phyloP scores from a whole-genome alignment of 2,329 filamentous ascomycete genomes.

The Penicillium palitans region DNA sequence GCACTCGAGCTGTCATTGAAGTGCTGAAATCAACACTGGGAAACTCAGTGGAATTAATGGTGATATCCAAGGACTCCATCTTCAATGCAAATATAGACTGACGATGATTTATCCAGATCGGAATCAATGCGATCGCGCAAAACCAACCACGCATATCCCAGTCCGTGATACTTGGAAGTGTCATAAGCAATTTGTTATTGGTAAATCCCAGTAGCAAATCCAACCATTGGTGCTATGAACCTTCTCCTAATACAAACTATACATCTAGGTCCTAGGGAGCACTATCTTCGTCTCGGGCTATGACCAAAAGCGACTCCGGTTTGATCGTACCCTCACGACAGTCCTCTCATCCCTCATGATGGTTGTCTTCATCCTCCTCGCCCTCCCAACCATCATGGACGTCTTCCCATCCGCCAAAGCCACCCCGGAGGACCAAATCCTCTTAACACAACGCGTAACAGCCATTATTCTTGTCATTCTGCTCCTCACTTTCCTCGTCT shows the following conservation, averaged over 20 bases:
- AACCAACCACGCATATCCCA: slow-evolving; percentile 75
- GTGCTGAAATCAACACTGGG: slow-evolving; percentile 83
- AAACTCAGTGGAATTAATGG: slow-evolving; percentile 79
- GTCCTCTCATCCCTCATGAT: slow-evolving; percentile 25
- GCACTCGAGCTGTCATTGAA: slow-evolving; percentile 74
- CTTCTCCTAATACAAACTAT: not conserved
- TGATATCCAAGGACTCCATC: slow-evolving; percentile 44
- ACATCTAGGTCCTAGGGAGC: slow-evolving; percentile 16
- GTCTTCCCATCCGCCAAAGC: slow-evolving; percentile 17
- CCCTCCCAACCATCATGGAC: slow-evolving; percentile 20
- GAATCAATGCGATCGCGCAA: slow-evolving; percentile 69
- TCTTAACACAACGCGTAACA: slow-evolving; percentile 12
- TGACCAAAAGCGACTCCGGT: slow-evolving; percentile 18
- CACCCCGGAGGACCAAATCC: slow-evolving; percentile 9
- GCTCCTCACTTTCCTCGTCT: slow-evolving; percentile 15
- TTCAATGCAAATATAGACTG: not conserved
- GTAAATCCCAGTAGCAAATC: slow-evolving; percentile 44
- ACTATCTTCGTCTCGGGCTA: slow-evolving; percentile 18
- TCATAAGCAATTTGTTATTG: slow-evolving; percentile 78
- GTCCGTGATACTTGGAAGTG: slow-evolving; percentile 80
- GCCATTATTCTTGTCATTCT: slow-evolving; percentile 15
- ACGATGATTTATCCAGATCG: slow-evolving; percentile 4
- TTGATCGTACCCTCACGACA: slow-evolving; percentile 22
- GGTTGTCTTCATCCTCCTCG: slow-evolving; percentile 20
- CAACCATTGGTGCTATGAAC: not conserved